Base-by-base conservation (phyloP, 345 rosid species). In the Salix koriyanagi region DNA sequence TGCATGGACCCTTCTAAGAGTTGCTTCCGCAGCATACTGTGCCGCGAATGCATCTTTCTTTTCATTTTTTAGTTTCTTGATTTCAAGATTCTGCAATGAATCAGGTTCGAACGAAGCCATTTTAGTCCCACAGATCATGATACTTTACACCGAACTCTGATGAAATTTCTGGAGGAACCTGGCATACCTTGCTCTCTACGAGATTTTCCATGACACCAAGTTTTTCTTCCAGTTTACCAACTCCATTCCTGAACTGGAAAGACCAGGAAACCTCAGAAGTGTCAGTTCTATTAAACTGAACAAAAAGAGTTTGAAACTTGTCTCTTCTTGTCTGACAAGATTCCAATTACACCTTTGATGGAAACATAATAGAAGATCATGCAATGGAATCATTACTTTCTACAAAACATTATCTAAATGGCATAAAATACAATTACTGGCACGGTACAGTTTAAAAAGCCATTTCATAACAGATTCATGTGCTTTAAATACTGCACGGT, bases 1-100 rank as follows among this genome's bases (percentile, higher is more conserved):
- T 42, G 85, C 86, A 52, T 91, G 89, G 48, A 93, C 88, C 85
- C 97, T 90, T 77, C 96, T 83, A 4, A 93, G 91, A 72, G 96
- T 85, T 65, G 88, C 93, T 85, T 93, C 99, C 18, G 97, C 97
- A 25, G 97, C 97, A 58, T 87, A 92, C 41, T 90, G 99, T n/a
- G 94, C 98, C 18, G 96, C 91, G 56, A 92, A 26, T 65, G 98
- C 98, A 66, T 93, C 95, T 87, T 85, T 93, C 84, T 89, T 92
- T 81, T 90, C 96, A 23, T 78, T 82, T 61, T 30, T 50, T 11
- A 93, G 83, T 73, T 85, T 92, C 87, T 84, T 96, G 79, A 90
- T 85, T 81, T 96, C 94, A 64, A 92, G 89, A 77, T 90, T 91
- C 98, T 96, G 81, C 82, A 71, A 70, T 75, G 21, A 50, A 41